These are phyloP conservation scores for Suillus americanus DNA, from an alignment of 768 basidiomycete species.

Conservation along the genomic window DNA sequence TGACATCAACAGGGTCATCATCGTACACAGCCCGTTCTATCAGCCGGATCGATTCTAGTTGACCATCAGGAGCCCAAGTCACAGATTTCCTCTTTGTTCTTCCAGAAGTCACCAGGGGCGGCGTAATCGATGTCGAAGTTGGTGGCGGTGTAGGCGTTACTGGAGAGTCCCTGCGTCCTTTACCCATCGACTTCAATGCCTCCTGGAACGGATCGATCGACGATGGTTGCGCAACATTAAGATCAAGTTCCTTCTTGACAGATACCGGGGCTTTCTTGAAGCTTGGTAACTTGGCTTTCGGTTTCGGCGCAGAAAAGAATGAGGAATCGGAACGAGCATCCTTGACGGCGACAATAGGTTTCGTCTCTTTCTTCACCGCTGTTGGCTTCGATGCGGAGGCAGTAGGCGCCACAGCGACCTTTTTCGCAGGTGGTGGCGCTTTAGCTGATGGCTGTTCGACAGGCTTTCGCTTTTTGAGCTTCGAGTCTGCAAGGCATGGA, in stretches of 20 bases:
- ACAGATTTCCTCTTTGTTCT: constrained; percentile 74
- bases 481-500: constrained; percentile 41
- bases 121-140: constrained; percentile 27
- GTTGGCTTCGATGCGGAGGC: constrained; percentile 26
- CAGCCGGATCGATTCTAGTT: constrained; percentile 71
- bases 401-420: constrained; percentile 45
- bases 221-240: constrained; percentile 72
- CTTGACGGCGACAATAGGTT: constrained; percentile 46
- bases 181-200: constrained; percentile 73
- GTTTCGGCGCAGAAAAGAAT: constrained; percentile 86
- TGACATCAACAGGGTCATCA: constrained; percentile 85
- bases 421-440: constrained; percentile 62
- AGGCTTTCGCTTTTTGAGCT: constrained; percentile 75
- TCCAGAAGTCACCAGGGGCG: constrained; percentile 40
- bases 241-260: constrained; percentile 51
- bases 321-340: constrained; percentile 85
- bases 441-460: constrained; percentile 48
- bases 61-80: constrained; percentile 72
- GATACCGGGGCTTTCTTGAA: constrained; percentile 75
- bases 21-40: constrained; percentile 90
- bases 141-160: constrained; percentile 57
- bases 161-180: constrained; percentile 61
- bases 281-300: constrained; percentile 79
- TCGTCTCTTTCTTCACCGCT: constrained; percentile 60
- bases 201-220: constrained; percentile 83